Base-by-base conservation (phyloP, 768 basidiomycete genomes). In the Rhodosporidiobolus sp. region DNA sequence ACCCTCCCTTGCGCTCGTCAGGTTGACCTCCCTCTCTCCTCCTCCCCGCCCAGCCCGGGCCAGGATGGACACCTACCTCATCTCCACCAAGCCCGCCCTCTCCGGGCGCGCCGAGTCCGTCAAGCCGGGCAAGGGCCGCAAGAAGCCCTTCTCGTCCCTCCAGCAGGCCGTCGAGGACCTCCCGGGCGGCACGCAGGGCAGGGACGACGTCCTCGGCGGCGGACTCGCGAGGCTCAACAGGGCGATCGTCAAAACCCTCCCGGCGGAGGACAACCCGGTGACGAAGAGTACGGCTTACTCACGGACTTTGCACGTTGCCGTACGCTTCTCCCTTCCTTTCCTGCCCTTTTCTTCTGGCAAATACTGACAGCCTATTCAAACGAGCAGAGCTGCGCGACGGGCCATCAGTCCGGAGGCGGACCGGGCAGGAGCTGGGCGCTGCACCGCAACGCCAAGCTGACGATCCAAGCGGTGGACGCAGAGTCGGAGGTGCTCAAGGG, bases 231-330 rank as follows among this genome's bases (percentile, higher is more conserved):
- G 38, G 20, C 49, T 49, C 22, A 90, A 87, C 20, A 86, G 83
- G 65, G 84, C 87, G 65, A 80, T 92, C 22, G 79, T 92, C 53
- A 84, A 81, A 38, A 90, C 87, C 0, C 83, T 93, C 56, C 79
- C 83, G 24, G 85, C 89, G 71, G 82, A 84, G 63, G 85, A 85
- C 17, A 92, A 92, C 79, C 91, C 91, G 2, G 90, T 92, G 62
- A 91, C 90, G 1, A 88, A 90, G 53, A 73, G 54, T 26, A 62
- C 63, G 5, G 52, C 38, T 0, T 67, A 56, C 43, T 56, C 76
- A 88, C 88, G 2, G 85, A 89, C 78, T 85, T 87, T 70, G 82
- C 87, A 53, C 86, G 88, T 69, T 83, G 88, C 78, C 88, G 90
- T 88, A 58, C 60, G 84, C 68, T 52, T 24, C 49, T 10, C 49